Base-by-base conservation (phyloP, 306 rosid genomes). In the Corylus americana region DNA sequence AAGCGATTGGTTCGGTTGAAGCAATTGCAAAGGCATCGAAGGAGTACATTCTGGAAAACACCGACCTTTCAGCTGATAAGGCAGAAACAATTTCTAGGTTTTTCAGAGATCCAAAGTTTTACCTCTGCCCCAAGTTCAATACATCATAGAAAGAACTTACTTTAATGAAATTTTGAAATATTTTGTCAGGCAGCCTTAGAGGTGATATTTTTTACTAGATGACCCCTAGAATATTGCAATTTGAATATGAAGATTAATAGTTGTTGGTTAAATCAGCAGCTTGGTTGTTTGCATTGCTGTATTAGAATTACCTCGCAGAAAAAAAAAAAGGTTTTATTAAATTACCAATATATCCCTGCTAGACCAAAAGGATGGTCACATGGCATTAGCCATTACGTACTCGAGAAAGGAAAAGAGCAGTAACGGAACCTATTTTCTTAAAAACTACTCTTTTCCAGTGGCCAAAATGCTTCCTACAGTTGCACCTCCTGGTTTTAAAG, bases 1-100 rank as follows among this genome's bases (percentile, higher is more conserved):
- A 94, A 84, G 93, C 97, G 54, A 80, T 94, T 53, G 98, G 98
- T 58, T 92, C 97, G 74, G 86, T 94, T 76, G 95, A 91, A 88
- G 97, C 91, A 77, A 87, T 91, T 68, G 93, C 93, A 59, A 91
- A 88, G 84, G 93, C 91, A 55, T 91, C 97, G 11, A 90, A 85
- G 88, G 95, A 84, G 77, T 79, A 88, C 44, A 86, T 91, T 81
- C 83, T 94, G 71, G 95, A 87, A 83, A 94, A 88, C 87, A 91
- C 98, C 7, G 97, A 94, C 81, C 97, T 94, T 80, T 90, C 97
- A 39, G 86, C 86, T 47, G 92, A 92, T 69, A 92, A 94, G 91
- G 97, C 95, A 47, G 91, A 87, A 79, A 75, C 74, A 37, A 59
- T 92, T 85, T 86, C 78, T 14, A 87, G 86, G 85, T 91, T 94